These are phyloP conservation scores for Elsinoe ampelina DNA, from an alignment of 2,329 filamentous ascomycete genomes.

Conservation along the genomic window DNA sequence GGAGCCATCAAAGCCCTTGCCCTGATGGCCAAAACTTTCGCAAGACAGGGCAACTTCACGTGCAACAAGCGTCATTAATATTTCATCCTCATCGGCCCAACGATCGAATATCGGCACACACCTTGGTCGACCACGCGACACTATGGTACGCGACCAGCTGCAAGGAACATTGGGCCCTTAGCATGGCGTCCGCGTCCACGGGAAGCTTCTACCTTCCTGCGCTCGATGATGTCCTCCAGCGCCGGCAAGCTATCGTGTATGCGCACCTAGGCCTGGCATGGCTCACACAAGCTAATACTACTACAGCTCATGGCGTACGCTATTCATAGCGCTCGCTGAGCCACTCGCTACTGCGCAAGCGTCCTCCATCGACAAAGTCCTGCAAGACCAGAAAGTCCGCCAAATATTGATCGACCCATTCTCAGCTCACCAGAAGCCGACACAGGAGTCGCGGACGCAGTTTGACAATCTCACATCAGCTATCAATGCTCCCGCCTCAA, in stretches of 20 bases:
- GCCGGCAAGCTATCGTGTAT: conserved; percentile 72
- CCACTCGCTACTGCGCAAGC: conserved; percentile 60
- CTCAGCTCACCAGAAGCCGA: conserved; percentile 56
- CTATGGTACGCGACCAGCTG: not conserved
- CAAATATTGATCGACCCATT: conserved; percentile 57
- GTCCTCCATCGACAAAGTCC: conserved; percentile 40
- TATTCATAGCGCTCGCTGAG: conserved; percentile 45
- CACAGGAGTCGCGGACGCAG: conserved; percentile 54
- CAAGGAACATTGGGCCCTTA: conserved; percentile 8
- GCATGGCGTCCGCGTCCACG: conserved; percentile 1
- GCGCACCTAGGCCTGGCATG: conserved; percentile 27
- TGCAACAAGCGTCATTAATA: not conserved
- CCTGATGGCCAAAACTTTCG: not conserved
- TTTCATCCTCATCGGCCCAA: not conserved
- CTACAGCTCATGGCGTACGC: conserved; percentile 52
- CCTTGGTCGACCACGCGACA: not conserved
- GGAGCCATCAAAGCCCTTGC: not conserved
- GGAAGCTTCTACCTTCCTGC: conserved; percentile 60
- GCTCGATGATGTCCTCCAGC: conserved; percentile 74
- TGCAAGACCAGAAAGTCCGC: conserved; percentile 7
- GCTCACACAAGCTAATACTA: conserved; percentile 23
- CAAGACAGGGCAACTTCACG: not conserved
- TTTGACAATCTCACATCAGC: conserved; percentile 82
- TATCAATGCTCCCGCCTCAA: conserved; percentile 66
- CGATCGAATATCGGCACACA: not conserved